Conservation (phyloP, 352 stramenopile species). For the Phytophthora pluvialis region DNA sequence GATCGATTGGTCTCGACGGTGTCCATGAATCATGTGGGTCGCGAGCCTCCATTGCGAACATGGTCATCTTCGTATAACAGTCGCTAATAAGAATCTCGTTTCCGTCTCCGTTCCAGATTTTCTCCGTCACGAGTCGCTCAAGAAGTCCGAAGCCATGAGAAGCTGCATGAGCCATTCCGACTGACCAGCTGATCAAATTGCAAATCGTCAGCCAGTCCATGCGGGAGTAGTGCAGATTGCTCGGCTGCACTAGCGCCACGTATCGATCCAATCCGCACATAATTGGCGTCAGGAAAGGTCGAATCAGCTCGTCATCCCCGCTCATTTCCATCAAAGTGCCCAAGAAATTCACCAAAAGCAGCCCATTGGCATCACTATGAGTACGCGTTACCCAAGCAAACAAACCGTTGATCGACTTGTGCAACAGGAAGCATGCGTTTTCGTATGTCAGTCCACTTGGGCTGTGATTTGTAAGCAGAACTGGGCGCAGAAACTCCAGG, state of each 20-base stretch:
- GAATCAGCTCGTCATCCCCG: conserved; percentile 62
- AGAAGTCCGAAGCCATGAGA: conserved; percentile 65
- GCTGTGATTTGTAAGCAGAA: conserved; percentile 44
- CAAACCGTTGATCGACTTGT: conserved; percentile 68
- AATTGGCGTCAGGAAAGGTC: conserved; percentile 69
- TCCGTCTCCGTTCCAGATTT: conserved; percentile 60
- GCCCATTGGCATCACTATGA: conserved; percentile 40
- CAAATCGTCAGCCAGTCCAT: conserved; percentile 71
- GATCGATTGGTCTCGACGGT: conserved; percentile 44
- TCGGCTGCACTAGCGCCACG: conserved; percentile 38
- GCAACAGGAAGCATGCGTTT: conserved; percentile 62
- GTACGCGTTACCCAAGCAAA: conserved; percentile 54
- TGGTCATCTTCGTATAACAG: conserved; percentile 67
- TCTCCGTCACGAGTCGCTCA: conserved; percentile 60
- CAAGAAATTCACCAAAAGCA: conserved; percentile 53
- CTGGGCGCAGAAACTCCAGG: conserved; percentile 48
- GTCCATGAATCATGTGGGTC: conserved; percentile 41
- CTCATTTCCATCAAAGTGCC: conserved; percentile 63
- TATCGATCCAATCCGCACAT: conserved; percentile 57
- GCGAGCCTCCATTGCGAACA: conserved; percentile 59
- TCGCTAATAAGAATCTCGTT: conserved; percentile 66
- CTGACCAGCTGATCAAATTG: conserved; percentile 67
- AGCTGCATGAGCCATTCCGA: conserved; percentile 47
- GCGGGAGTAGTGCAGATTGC: conserved; percentile 42
- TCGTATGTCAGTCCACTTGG: conserved; percentile 65